These are phyloP conservation scores for Kickxella alabastrina DNA, from an alignment of 192 early-diverging fungal species.

Conservation along the genomic window DNA sequence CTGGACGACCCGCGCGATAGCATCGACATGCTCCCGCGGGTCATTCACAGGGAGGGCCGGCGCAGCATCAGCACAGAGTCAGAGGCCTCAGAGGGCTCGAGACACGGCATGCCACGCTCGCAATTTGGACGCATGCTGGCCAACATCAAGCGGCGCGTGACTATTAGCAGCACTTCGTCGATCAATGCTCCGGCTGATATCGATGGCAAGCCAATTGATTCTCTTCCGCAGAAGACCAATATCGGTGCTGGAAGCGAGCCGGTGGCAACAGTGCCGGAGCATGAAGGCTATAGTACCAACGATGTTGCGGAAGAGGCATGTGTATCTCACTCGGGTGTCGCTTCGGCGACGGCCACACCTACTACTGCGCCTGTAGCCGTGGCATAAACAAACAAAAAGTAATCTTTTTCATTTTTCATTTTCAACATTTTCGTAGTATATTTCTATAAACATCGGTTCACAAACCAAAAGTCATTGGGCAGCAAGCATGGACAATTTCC, in stretches of 20 bases:
- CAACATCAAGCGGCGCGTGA: conserved; percentile 29
- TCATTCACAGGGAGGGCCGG: neutral
- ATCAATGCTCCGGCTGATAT: neutral
- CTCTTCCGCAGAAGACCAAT: too few relatives aligned
- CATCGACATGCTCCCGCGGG: conserved; percentile 7
- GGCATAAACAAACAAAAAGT: conserved; percentile 1
- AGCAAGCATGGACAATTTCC: conserved; percentile 14
- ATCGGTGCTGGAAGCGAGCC: too few relatives aligned
- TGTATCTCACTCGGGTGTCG: too few relatives aligned
- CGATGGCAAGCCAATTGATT: neutral
- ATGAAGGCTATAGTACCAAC: neutral
- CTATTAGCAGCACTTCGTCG: neutral
- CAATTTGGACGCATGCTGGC: conserved; percentile 48
- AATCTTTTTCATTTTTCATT: neutral
- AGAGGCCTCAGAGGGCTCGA: conserved; percentile 3
- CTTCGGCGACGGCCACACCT: conserved; percentile 4
- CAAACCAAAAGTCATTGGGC: neutral
- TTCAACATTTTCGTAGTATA: neutral
- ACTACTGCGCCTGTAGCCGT: conserved; percentile 6
- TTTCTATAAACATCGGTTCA: too few relatives aligned
- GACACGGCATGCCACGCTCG: conserved; percentile 24
- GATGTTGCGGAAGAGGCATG: neutral
- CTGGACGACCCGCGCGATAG: conserved; percentile 45
- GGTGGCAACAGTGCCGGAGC: too few relatives aligned
- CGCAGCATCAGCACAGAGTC: conserved; percentile 7